Base-by-base conservation (phyloP, 129 eudicot species). In the Rutidosis leptorrhynchoides region DNA sequence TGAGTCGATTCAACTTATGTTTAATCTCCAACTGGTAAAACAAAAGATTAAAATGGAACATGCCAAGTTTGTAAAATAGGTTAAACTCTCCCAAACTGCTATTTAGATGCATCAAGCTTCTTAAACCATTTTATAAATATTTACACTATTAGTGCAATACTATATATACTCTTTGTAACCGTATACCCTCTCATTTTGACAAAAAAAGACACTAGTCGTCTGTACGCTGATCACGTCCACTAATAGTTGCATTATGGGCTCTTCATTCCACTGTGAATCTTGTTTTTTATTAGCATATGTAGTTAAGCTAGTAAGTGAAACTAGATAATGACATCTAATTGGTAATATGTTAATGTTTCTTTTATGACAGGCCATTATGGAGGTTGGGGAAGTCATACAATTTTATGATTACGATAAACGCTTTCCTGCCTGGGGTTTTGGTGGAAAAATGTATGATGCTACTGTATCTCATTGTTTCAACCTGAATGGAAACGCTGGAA, bases 381-480 rank as follows among this genome's bases (percentile, higher is more conserved):
- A 84, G 71, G 95, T 94, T 69, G 99, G 99, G 35, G 99, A 94
- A 67, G 97, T 94, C 53, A 84, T 94, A 54, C 99, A 94, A 52
- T 85, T 94, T 74, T 94, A 94, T 69, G 99, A 94, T 75, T 84
- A 89, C 35, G 99, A 94, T 51, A 84, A 82, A 64, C 80, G 74
- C 27, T 94, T 94, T 71, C 92, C 96, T 66, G 88, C 99, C 67
- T 94, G 99, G 99, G 99, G 99, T 21, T 94, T 94, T 73, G 99
- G 99, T 58, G 99, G 95, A 68, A 84, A 42, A 76, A 27, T 79
- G 20, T 61, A 64, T 27, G 68, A 72, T 51, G 86, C 93, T 52
- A 19, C 79, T 21, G 76, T 89, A 53, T 94, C 99, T 69, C 99
- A 94, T 82, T 94, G 99, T 72, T 94, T 94, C 75, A 86, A 86